These are phyloP conservation scores for Sophora flavescens DNA, from an alignment of 306 rosid species.

Conservation along the genomic window DNA sequence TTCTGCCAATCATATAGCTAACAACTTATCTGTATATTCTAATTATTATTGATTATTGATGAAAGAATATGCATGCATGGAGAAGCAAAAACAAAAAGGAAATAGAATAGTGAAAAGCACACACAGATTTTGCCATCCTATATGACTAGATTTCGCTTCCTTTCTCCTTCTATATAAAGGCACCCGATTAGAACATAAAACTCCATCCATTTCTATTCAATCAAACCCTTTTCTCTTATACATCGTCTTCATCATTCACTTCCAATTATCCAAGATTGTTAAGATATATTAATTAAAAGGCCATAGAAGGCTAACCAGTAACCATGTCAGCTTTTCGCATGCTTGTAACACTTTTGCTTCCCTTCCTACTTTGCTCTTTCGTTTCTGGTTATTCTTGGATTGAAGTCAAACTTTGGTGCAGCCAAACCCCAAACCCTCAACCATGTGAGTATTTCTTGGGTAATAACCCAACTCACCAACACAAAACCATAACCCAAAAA, in stretches of 20 bases:
- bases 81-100: constrained; percentile 15
- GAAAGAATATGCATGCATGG: not conserved
- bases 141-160: constrained; percentile 17
- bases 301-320: not conserved
- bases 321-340: constrained; percentile 30
- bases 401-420: constrained; percentile 66
- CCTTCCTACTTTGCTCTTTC: constrained; percentile 24
- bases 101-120: not conserved
- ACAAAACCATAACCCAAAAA: constrained; percentile 54
- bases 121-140: not conserved
- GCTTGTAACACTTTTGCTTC: constrained; percentile 21
- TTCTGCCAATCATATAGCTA: constrained; percentile 18
- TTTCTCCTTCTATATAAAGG: constrained; percentile 35
- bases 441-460: constrained; percentile 68
- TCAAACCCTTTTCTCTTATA: constrained; percentile 19
- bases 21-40: not conserved
- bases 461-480: constrained; percentile 25
- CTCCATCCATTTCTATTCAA: constrained; percentile 21
- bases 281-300: too few relatives aligned
- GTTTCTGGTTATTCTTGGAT: constrained; percentile 45
- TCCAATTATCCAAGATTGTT: not conserved
- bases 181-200: constrained; percentile 5
- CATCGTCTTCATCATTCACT: constrained; percentile 10
- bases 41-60: not conserved
- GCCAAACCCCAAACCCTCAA: constrained; percentile 76